Base-by-base conservation (phyloP, 2,329 filamentous ascomycete genomes). In the Trichoderma lentiforme region DNA sequence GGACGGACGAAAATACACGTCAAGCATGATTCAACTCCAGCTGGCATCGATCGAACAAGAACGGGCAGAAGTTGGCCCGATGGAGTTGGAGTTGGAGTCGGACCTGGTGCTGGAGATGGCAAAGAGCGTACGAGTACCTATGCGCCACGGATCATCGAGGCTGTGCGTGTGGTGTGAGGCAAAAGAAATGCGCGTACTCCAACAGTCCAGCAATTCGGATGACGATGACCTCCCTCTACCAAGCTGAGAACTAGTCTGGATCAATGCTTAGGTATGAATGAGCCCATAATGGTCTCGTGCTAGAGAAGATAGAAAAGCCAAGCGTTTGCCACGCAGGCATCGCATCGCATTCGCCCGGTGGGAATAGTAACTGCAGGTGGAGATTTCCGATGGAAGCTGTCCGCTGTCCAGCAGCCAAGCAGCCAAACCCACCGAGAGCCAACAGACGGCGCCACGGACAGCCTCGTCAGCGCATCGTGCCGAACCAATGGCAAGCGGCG, bases 391-490 rank as follows among this genome's bases (percentile, higher is more conserved):
- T 36, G 34, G 34, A 36, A 36, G 34, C 34, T 36, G 34, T 36
- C 34, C 34, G 34, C 14, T 36, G 14, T 36, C 34, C 34, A 36
- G 34, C 34, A 36, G 34, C 26, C 26, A 58, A 30, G 56, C 56
- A 32, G 8, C 24, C 6, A 11, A 18, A 58, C 21, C 47, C 11
- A 9, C 24, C 26, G 26, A 30, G 18, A 58, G 28, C 56, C 28
- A 60, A 60, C 32, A 6, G 7, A 9, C 11, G 28, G n/a, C 57
- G 57, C 57, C 62, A 62, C 62, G 66, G 26, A n/a, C 47, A 71
- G 70, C 70, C 62, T 67, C 62, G 61, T 67, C 70, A 71, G 61
- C 70, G 70, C 36, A 66, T 71, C 57, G 57, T 71, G 36, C 62
- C 70, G 70, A 61, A 39, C 70, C 70, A 71, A 71, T 71, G 70